Conservation (phyloP, 345 rosid species). For the Citrus hindsii region DNA sequence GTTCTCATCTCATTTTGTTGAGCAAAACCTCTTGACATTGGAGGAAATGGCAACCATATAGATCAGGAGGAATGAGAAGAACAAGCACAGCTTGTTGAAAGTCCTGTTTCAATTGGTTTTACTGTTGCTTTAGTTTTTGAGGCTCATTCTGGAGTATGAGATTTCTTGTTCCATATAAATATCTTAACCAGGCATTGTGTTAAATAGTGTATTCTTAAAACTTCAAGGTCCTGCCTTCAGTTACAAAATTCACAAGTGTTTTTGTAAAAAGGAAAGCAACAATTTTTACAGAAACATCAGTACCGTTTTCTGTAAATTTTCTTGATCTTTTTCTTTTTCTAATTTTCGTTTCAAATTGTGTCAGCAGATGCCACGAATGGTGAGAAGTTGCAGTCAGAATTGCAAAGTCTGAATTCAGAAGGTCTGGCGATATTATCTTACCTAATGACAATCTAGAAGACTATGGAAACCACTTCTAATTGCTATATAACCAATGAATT, state of each 20-base stretch:
- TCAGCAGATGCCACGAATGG: slow-evolving; percentile 46
- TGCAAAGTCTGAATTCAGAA: slow-evolving; percentile 67
- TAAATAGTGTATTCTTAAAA: neutral
- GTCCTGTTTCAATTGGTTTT: neutral
- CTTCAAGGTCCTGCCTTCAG: neutral
- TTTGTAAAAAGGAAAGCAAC: neutral
- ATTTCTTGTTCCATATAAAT: neutral
- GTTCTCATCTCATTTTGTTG: neutral
- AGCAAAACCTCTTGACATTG: neutral
- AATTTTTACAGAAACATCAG: neutral
- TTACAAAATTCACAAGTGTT: neutral
- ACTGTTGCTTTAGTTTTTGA: neutral
- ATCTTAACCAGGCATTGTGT: neutral
- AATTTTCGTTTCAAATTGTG: neutral
- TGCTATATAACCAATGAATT: neutral
- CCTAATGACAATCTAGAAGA: neutral
- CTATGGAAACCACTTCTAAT: neutral
- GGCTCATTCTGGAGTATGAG: neutral
- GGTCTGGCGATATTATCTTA: slow-evolving; percentile 30
- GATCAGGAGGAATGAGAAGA: neutral
- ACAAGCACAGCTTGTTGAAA: neutral
- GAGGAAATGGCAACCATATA: neutral
- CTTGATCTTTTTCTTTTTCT: neutral
- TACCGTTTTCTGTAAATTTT: neutral
- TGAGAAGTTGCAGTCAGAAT: slow-evolving; percentile 65